These are phyloP conservation scores for Tolypocladium inflatum DNA, from an alignment of 2,329 filamentous ascomycete genomes.

Conservation along the genomic window DNA sequence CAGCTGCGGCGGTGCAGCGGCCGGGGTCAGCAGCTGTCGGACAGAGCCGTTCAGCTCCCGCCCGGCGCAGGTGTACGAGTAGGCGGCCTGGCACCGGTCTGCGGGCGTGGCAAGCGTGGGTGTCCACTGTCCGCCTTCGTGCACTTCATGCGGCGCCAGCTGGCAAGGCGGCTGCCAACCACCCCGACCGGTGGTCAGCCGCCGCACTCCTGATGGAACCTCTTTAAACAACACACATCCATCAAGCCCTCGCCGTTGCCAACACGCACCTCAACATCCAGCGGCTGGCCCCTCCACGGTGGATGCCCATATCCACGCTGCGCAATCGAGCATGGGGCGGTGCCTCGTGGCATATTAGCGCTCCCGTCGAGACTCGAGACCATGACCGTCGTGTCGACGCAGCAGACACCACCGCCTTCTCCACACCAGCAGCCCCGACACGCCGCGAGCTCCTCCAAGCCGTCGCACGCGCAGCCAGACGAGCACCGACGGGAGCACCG, in stretches of 20 bases:
- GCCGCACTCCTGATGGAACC: background rate
- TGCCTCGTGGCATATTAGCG: background rate
- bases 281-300: background rate
- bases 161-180: background rate
- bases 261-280: background rate
- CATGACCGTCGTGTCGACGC: slow-evolving; percentile 7
- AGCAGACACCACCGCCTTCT: slow-evolving; percentile 8
- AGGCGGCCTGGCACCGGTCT: background rate
- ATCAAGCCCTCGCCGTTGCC: background rate
- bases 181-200: background rate
- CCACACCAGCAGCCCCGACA: slow-evolving; percentile 5
- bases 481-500: slow-evolving; percentile 8
- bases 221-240: background rate
- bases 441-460: slow-evolving; percentile 15
- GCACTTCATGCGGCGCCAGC: background rate
- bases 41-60: background rate
- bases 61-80: background rate
- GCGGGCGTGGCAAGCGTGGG: background rate
- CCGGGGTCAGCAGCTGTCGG: background rate
- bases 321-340: slow-evolving; percentile 2
- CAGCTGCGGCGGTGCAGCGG: background rate
- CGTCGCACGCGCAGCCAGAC: slow-evolving; percentile 13
- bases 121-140: background rate
- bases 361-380: slow-evolving; percentile 1
- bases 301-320: background rate